Evolutionary conservation across 1,284 basidiomycete genomes (phyloP).

Genomic region (Leccinum subrobustum): DNA sequence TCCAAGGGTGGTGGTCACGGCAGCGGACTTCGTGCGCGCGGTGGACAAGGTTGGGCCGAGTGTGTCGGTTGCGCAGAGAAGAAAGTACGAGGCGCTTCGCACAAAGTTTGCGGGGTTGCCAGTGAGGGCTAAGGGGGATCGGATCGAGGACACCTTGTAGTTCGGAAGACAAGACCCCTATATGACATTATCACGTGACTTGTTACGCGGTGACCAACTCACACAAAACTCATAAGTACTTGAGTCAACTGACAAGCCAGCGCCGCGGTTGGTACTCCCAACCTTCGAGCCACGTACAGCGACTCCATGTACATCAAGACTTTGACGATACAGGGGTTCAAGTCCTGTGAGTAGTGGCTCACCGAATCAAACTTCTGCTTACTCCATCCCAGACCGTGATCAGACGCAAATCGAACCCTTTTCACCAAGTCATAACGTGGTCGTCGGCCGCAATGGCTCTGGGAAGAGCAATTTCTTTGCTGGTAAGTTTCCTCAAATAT

Average conservation of each 20-base stretch:
- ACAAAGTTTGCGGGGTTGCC: slow-evolving; percentile 79
- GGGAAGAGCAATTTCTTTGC: slow-evolving; percentile 98
- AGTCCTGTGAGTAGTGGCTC: slow-evolving; percentile 68
- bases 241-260: too few relatives aligned
- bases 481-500: slow-evolving; percentile 43
- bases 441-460: slow-evolving; percentile 93
- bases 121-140: slow-evolving; percentile 35
- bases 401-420: slow-evolving; percentile 83
- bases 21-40: slow-evolving; percentile 74
- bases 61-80: slow-evolving; percentile 78
- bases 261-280: neutral
- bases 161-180: neutral
- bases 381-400: slow-evolving; percentile 59
- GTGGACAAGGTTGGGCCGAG: slow-evolving; percentile 85
- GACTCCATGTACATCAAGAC: slow-evolving; percentile 82
- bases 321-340: slow-evolving; percentile 94
- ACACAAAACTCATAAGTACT: too few relatives aligned
- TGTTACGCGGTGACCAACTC: neutral
- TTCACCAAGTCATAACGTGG: slow-evolving; percentile 86
- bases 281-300: neutral
- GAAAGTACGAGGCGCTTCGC: slow-evolving; percentile 78
- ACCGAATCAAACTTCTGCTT: neutral
- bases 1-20: slow-evolving; percentile 46
- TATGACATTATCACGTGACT: neutral
- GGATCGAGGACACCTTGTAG: slow-evolving; percentile 16